Evolutionary conservation across 306 rosid species (phyloP).

Genomic region (Citrullus mucosospermus): DNA sequence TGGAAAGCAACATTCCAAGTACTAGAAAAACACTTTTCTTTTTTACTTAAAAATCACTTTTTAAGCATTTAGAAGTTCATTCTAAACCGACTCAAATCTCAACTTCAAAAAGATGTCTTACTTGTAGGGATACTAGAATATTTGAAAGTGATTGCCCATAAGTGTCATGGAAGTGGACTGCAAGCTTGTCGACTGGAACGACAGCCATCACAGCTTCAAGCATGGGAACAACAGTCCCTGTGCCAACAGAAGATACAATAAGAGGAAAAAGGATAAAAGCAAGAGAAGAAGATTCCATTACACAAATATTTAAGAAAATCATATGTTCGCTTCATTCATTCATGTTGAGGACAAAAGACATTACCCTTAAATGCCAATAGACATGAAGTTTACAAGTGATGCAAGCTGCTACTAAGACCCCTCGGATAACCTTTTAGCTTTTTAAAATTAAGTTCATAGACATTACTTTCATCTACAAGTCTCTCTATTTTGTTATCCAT

Average conservation of each 20-base stretch:
- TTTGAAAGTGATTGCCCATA: slow-evolving; percentile 82
- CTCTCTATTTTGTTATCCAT: no score
- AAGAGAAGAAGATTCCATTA: background rate
- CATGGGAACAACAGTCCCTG: slow-evolving; percentile 78
- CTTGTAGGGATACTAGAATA: slow-evolving; percentile 76
- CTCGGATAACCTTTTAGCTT: background rate
- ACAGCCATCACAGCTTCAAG: slow-evolving; percentile 72
- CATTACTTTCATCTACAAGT: no score
- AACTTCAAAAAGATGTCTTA: slow-evolving; percentile 20
- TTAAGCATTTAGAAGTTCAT: no score
- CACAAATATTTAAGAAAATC: background rate
- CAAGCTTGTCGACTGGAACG: slow-evolving; percentile 63
- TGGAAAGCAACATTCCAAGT: background rate
- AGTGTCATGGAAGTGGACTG: slow-evolving; percentile 93
- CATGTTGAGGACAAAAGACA: background rate
- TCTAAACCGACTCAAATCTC: background rate
- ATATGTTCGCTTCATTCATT: background rate
- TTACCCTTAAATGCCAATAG: background rate
- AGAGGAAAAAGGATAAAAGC: background rate
- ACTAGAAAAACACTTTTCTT: no score
- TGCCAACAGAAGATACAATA: background rate
- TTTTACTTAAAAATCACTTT: no score
- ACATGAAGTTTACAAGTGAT: background rate
- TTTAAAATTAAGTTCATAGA: no score
- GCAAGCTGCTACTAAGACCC: background rate